Base-by-base conservation (phyloP, 2,329 filamentous ascomycete species). In the Talaromyces sp. region DNA sequence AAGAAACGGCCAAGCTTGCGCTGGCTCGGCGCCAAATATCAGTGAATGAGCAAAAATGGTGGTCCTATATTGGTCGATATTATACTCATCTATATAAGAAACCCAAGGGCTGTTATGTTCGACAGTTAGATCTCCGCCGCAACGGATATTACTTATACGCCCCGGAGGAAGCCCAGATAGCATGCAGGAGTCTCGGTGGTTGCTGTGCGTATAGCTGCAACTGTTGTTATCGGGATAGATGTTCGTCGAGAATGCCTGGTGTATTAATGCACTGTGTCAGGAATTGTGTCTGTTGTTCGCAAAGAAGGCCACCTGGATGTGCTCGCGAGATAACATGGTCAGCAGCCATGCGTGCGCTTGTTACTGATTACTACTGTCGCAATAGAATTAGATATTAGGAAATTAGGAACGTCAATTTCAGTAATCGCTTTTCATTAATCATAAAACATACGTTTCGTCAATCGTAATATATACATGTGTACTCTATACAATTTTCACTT, bases 41-140 rank as follows among this genome's bases (percentile, higher is more conserved):
- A 47, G n/a, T 10, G 22, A 30, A 58, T 15, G 22, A 59, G 51
- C 17, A n/a, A 53, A 6, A 13, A 8, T 59, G 47, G 57, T 59
- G 30, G 32, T 6, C 6, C 19, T 28, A 30, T n/a, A 39, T 32
- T 59, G 8, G 17, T 19, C 9, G 13, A 4, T 59, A 59, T 53
- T 27, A 53, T 42, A 30, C 4, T 10, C 5, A 6, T 32, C n/a
- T 54, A 19, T 54, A 39, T 42, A 19, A 42, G 1, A 30, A 28
- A 54, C 49, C 28, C 1, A 53, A 54, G 32, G 47, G 47, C 27
- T 59, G 57, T 42, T 59, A 59, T 59, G 19, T 59, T 59, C 44
- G 47, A 30, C 44, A 52, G 27, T 22, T 52, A 0, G 49, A 59
- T 54, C 30, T 59, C n/a, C 27, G 17, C 28, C 47, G 28, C 28